These are phyloP conservation scores for Ambispora gerdemannii DNA, from an alignment of 192 early-diverging fungal genomes.

Conservation along the genomic window DNA sequence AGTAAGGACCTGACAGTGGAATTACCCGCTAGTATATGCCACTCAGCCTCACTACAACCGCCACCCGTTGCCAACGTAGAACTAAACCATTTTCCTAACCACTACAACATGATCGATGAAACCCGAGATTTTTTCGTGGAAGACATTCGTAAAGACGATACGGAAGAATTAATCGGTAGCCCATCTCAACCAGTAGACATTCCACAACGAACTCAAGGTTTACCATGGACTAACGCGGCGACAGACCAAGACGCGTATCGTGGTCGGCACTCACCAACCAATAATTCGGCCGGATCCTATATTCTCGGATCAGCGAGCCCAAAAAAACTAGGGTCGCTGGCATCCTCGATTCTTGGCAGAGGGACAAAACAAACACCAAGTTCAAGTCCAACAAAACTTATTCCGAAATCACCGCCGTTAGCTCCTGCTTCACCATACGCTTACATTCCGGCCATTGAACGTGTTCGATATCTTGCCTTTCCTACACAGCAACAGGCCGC, in stretches of 20 bases:
- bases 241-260: conserved; percentile 7
- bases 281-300: conserved; percentile 29
- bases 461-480: conserved; percentile 44
- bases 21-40: conserved; percentile 55
- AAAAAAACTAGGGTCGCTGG: conserved; percentile 34
- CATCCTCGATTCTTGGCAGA: conserved; percentile 33
- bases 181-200: conserved; percentile 32
- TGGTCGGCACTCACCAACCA: conserved; percentile 30
- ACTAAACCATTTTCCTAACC: conserved; percentile 38
- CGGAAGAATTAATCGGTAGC: conserved; percentile 10
- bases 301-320: conserved; percentile 42
- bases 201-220: neutral
- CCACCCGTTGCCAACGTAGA: conserved; percentile 41
- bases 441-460: conserved; percentile 46
- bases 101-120: conserved; percentile 44
- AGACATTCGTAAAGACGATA: conserved; percentile 24
- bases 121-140: conserved; percentile 32
- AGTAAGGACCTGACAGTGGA: conserved; percentile 54
- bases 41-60: conserved; percentile 51
- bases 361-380: conserved; percentile 35
- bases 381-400: conserved; percentile 26
- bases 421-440: conserved; percentile 44
- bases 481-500: conserved; percentile 24
- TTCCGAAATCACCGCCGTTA: conserved; percentile 38
- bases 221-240: conserved; percentile 32